Evolutionary conservation across 768 basidiomycete species (phyloP).

Genomic region (Neoboletus brunneissimus): DNA sequence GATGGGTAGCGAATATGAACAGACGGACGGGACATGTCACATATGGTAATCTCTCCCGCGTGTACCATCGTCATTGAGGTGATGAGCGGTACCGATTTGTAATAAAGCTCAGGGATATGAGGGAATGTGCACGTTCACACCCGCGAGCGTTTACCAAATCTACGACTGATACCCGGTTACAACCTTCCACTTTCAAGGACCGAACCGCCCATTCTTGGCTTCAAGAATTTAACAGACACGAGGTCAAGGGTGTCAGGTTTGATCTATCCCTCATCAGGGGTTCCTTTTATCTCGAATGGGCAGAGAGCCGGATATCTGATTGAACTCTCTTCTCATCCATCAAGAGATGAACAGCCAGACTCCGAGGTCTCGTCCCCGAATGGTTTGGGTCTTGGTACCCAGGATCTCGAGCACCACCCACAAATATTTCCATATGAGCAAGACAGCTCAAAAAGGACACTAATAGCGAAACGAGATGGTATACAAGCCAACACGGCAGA

Average conservation of each 20-base stretch:
- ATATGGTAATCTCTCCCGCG: constrained; percentile 3
- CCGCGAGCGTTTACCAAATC: constrained; percentile 13
- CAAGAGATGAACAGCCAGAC: background rate
- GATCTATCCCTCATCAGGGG: constrained; percentile 9
- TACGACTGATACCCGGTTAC: background rate
- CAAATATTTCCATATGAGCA: background rate
- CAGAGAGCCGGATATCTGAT: background rate
- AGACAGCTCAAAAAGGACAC: background rate
- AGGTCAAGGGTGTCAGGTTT: background rate
- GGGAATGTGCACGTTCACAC: background rate
- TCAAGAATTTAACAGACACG: constrained; percentile 12
- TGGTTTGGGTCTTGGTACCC: background rate
- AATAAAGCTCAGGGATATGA: background rate
- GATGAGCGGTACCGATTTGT: constrained; percentile 11
- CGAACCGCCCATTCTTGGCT: background rate
- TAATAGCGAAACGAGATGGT: constrained; percentile 1
- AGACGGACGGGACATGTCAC: background rate
- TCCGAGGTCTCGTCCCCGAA: background rate
- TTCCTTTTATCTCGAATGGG: constrained; percentile 17
- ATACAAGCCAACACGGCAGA: background rate
- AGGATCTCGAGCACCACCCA: background rate
- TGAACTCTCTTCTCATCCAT: constrained; percentile 6
- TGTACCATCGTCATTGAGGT: background rate
- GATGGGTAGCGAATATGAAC: constrained; percentile 1
- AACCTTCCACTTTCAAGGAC: background rate